Evolutionary conservation across 2,329 filamentous ascomycete genomes (phyloP).

Genomic region (Fusarium nygamai): DNA sequence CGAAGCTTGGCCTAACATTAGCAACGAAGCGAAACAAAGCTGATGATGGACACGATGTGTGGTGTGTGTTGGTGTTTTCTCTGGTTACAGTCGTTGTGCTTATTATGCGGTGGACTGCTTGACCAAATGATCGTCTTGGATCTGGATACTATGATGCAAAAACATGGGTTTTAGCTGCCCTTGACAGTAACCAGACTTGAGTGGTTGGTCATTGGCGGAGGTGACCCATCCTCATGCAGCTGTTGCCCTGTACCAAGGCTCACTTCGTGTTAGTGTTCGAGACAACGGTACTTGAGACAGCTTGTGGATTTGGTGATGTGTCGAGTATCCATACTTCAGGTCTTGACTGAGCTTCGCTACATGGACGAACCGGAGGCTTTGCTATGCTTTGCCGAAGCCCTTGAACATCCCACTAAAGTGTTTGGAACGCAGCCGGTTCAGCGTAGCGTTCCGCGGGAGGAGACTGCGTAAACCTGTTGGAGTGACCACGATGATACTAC

Average conservation of each 20-base stretch:
- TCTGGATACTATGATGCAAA: not conserved
- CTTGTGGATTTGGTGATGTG: constrained; percentile 4
- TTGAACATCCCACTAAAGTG: constrained; percentile 21
- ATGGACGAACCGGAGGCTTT: constrained; percentile 5
- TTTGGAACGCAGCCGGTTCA: constrained; percentile 32
- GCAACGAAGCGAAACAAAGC: constrained; percentile 26
- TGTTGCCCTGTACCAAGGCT: constrained; percentile 26
- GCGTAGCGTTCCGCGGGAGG: constrained; percentile 25
- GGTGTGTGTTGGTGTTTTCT: constrained; percentile 1
- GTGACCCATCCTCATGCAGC: constrained; percentile 29
- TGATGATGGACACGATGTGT: constrained; percentile 5
- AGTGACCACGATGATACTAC: constrained; percentile 16
- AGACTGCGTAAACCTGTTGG: constrained; percentile 22
- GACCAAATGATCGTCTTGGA: not conserved
- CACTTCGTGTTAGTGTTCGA: constrained; percentile 25
- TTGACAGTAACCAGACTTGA: constrained; percentile 5
- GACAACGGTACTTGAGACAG: constrained; percentile 29
- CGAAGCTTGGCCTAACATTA: constrained; percentile 29
- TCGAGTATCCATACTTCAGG: constrained; percentile 21
- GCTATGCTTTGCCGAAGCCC: constrained; percentile 26
- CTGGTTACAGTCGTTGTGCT: not conserved
- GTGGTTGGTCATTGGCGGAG: constrained; percentile 23
- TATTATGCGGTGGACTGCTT: not conserved
- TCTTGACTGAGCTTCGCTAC: constrained; percentile 17
- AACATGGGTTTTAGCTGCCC: constrained; percentile 6